These are phyloP conservation scores for Rhinocladiella mackenziei DNA, from an alignment of 2,329 filamentous ascomycete species.

Conservation along the genomic window DNA sequence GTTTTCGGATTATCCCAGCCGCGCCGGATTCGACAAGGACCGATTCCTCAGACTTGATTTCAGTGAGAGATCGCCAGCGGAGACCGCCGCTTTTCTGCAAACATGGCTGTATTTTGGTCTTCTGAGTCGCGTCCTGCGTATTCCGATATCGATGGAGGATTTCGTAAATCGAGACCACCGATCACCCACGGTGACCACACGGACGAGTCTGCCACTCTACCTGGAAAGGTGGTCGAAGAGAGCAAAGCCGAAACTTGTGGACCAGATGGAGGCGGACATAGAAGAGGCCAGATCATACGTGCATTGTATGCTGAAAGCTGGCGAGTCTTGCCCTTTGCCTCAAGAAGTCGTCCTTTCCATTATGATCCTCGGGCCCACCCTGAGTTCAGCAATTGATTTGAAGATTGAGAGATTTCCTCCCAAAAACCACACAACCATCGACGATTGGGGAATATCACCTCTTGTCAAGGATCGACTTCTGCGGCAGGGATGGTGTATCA, in stretches of 20 bases:
- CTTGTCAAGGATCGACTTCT: conserved; percentile 1
- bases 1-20: conserved; percentile 4
- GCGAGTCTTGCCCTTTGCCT: conserved; percentile 1
- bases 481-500: conserved; percentile 9
- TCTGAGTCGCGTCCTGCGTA: conserved; percentile 6
- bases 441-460: conserved; percentile 6
- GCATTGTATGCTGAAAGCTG: background rate
- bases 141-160: conserved; percentile 1
- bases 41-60: conserved; percentile 7
- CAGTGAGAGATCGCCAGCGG: background rate
- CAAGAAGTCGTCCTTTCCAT: conserved; percentile 6
- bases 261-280: conserved; percentile 6
- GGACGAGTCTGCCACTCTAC: background rate
- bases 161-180: background rate
- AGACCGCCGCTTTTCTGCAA: conserved; percentile 28
- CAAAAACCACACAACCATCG: conserved; percentile 3
- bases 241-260: background rate
- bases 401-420: conserved; percentile 8
- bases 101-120: conserved; percentile 31
- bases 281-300: conserved; percentile 8
- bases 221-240: conserved; percentile 3
- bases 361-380: conserved; percentile 5
- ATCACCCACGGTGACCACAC: background rate
- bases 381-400: conserved; percentile 6
- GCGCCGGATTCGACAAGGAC: conserved; percentile 8